Evolutionary conservation across 768 basidiomycete genomes (phyloP).

Genomic region (Lactarius tabidus): DNA sequence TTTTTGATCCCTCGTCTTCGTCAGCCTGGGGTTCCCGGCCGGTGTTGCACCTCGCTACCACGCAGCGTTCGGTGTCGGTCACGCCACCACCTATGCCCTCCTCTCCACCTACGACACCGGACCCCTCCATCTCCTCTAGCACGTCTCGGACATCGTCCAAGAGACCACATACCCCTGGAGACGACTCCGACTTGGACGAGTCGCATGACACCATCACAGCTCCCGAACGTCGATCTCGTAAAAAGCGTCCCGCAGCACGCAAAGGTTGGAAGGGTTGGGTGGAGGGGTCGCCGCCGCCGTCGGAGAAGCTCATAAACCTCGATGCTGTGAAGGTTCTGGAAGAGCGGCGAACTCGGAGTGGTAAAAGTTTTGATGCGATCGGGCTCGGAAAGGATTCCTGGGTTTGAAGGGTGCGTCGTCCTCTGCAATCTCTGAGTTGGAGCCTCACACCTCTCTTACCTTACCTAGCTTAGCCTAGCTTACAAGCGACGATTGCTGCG

Average conservation of each 20-base stretch:
- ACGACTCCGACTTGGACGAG: constrained; percentile 36
- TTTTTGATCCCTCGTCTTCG: constrained; percentile 33
- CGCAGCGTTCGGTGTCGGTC: constrained; percentile 67
- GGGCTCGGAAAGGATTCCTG: constrained; percentile 73
- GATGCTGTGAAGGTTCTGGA: constrained; percentile 66
- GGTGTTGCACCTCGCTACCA: constrained; percentile 64
- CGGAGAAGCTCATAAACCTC: constrained; percentile 76
- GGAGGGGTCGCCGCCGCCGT: constrained; percentile 77
- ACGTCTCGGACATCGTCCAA: constrained; percentile 79
- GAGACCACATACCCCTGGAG: constrained; percentile 69
- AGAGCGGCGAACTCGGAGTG: constrained; percentile 76
- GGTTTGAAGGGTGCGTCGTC: constrained; percentile 54
- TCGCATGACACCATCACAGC: constrained; percentile 28
- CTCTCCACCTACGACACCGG: constrained; percentile 70
- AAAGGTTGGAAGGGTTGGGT: constrained; percentile 94
- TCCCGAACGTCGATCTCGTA: constrained; percentile 30
- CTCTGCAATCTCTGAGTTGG: background rate
- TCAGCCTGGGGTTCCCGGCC: constrained; percentile 70
- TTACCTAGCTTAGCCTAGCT: constrained; percentile 1
- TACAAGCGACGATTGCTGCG: constrained; percentile 1
- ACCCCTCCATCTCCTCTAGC: constrained; percentile 66
- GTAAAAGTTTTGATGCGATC: constrained; percentile 81
- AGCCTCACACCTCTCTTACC: background rate
- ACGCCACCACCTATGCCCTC: constrained; percentile 64
- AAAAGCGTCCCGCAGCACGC: constrained; percentile 59